Evolutionary conservation across 352 stramenopile species (phyloP), one percentile per base, ranked within the genome.

Genomic region (Globisporangium nunn): DNA sequence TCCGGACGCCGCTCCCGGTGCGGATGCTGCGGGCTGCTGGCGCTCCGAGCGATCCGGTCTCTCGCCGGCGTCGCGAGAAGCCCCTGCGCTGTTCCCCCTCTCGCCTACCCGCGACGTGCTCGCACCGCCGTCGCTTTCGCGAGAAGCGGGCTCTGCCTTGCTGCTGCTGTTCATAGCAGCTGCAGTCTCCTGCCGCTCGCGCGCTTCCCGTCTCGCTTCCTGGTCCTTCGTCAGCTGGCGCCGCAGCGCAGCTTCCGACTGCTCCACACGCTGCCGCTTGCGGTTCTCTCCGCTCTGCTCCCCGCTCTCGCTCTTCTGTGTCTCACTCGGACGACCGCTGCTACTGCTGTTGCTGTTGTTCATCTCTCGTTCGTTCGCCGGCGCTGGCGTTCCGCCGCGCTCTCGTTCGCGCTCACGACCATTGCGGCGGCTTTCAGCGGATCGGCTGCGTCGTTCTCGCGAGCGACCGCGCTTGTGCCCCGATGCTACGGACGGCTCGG

Each of bases 151-250:
- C 4, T n/a, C 35, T 11, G 35, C 12, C 37, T 43, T 43, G 37
- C 11, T 43, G 37, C 37, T 43, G 37, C 11, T 43, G 37, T 10
- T 43, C 35, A 6, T 23, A 30, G 6, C 51, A 35, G 4, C 18
- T 45, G 29, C 61, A 40, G 29, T 3, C 18, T 47, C 30, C 11
- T 6, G 48, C 17, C 37, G 35, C 15, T 64, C 37, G 12, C 61
- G 52, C 39, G 29, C 50, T 17, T 54, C 35, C 7, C 23, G 15
- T 48, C 51, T 12, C 52, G 46, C 14, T 2, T 78, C 75, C 49
- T 83, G 63, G 7, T 53, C 68, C 58, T 87, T 89, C 2, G 76
- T 88, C 30, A 93, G 66, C 29, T 88, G 78, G 41, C 81, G 81
- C 43, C 81, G 81, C 47, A 91, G 59, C 33, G 71, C 70, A 37